Evolutionary conservation across 345 rosid species (phyloP).

Genomic region (Acer negundo): DNA sequence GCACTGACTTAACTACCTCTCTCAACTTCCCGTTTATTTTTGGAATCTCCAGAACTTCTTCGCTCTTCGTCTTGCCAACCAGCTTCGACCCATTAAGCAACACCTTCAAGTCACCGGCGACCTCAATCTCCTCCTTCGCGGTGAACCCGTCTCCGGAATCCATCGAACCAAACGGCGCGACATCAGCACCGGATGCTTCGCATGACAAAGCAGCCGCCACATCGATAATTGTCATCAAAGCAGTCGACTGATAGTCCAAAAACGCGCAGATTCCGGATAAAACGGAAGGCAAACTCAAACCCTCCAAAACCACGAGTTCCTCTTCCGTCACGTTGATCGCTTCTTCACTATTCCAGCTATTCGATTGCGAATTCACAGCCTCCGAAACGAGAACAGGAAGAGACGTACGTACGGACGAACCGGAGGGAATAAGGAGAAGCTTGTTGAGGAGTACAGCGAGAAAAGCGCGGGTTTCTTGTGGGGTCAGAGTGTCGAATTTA

Average conservation of each 20-base stretch:
- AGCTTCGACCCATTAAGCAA: slow-evolving; percentile 72
- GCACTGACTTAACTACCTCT: slow-evolving; percentile 55
- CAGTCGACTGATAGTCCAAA: slow-evolving; percentile 55
- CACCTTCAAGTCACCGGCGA: slow-evolving; percentile 73
- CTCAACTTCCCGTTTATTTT: slow-evolving; percentile 63
- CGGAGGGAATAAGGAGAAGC: slow-evolving; percentile 41
- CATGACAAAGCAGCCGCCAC: slow-evolving; percentile 76
- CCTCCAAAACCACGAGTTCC: slow-evolving; percentile 40
- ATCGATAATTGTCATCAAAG: slow-evolving; percentile 50
- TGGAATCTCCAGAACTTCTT: slow-evolving; percentile 50
- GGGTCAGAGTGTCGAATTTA: slow-evolving; percentile 26
- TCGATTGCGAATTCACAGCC: slow-evolving; percentile 32
- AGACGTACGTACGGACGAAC: slow-evolving; percentile 37
- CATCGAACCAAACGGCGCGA: slow-evolving; percentile 46
- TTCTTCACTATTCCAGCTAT: neutral
- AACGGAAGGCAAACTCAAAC: slow-evolving; percentile 33
- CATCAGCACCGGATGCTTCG: slow-evolving; percentile 58
- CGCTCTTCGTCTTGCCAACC: slow-evolving; percentile 40
- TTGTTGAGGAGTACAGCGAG: slow-evolving; percentile 57
- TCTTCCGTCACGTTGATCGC: slow-evolving; percentile 47
- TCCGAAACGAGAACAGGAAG: slow-evolving; percentile 43
- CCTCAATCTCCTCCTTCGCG: slow-evolving; percentile 62
- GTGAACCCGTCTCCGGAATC: slow-evolving; percentile 73
- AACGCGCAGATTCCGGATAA: slow-evolving; percentile 56
- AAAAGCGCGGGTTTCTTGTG: slow-evolving; percentile 51